phyloP scores from a whole-genome alignment of 2,329 filamentous ascomycete genomes.

The Neopestalotiopsis clavispora region DNA sequence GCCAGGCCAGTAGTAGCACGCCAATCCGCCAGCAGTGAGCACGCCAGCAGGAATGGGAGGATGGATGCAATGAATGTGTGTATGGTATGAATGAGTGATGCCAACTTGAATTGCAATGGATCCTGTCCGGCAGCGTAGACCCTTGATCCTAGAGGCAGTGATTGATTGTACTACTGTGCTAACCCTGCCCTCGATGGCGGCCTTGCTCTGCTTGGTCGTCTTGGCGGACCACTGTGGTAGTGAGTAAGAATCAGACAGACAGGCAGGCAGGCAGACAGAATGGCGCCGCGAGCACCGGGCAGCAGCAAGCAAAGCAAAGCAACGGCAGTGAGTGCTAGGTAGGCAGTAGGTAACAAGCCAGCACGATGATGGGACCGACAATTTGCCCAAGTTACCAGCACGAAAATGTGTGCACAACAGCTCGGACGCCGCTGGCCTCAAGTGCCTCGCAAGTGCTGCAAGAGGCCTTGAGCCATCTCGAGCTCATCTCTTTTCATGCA shows the following conservation, averaged over 20 bases:
- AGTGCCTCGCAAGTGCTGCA: conserved; percentile 11
- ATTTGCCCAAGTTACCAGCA: background rate
- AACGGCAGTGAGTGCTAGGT: background rate
- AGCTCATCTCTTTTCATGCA: conserved; percentile 19
- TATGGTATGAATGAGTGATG: background rate
- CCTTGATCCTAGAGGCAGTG: background rate
- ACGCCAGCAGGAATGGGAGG: background rate
- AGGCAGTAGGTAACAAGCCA: background rate
- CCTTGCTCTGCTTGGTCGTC: background rate
- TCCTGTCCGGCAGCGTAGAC: background rate
- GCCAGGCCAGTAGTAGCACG: background rate
- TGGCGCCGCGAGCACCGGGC: background rate
- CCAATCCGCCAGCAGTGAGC: background rate
- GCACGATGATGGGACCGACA: background rate
- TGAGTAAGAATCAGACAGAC: background rate
- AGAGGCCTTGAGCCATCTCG: conserved; percentile 11
- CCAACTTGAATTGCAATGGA: background rate
- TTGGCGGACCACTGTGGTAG: background rate
- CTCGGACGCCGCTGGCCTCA: conserved; percentile 3
- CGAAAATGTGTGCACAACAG: conserved; percentile 4
- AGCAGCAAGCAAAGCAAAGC: background rate
- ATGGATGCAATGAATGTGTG: background rate
- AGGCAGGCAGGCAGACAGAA: background rate
- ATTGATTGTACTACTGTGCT: background rate
- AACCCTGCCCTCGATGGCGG: background rate